Percentiles rank a stretch among this genome's conserved stretches.
Conservation (phyloP, 2,329 filamentous ascomycete genomes). For the Capronia epimyces region DNA sequence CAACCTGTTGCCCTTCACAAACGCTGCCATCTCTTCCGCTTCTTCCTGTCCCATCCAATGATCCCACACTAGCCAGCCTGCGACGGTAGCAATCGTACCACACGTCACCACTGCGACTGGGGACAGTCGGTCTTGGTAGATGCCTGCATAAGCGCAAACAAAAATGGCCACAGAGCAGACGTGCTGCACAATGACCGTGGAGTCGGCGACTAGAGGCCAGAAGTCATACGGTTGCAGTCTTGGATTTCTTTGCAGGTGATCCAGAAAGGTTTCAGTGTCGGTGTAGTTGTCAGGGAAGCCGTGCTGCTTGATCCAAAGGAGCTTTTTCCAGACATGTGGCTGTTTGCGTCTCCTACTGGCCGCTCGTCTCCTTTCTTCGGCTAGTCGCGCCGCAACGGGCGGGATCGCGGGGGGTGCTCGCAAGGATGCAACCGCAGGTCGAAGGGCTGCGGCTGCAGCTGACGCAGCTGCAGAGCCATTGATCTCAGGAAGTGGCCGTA, state of each 20-base stretch:
- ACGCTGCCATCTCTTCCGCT: conserved; percentile 33
- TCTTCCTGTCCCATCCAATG: conserved; percentile 75
- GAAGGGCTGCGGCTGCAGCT: conserved; percentile 37
- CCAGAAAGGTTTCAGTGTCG: conserved; percentile 91
- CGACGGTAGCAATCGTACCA: conserved; percentile 73
- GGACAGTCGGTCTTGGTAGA: conserved; percentile 79
- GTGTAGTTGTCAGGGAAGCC: conserved; percentile 97
- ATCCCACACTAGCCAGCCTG: conserved; percentile 90
- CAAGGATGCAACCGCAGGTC: conserved; percentile 38
- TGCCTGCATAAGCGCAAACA: conserved; percentile 85
- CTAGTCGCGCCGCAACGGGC: conserved; percentile 33
- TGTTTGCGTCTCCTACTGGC: conserved; percentile 62
- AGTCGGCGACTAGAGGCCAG: conserved; percentile 92
- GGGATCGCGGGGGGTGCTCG: conserved; percentile 39
- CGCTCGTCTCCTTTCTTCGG: conserved; percentile 49
- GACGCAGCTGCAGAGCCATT: conserved; percentile 41
- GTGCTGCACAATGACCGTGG: conserved; percentile 94
- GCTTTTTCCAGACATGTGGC: conserved; percentile 82
- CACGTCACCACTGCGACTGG: conserved; percentile 83
- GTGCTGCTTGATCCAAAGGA: conserved; percentile 89
- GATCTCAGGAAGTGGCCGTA: conserved; percentile 37
- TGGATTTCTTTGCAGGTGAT: conserved; percentile 90
- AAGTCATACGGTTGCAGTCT: conserved; percentile 94
- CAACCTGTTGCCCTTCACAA: conserved; percentile 25
- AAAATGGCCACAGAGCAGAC: conserved; percentile 94